Evolutionary conservation across 768 basidiomycete genomes (phyloP), one percentile per base, ranked within the genome.

Genomic region (Panaeolus cyanescens): DNA sequence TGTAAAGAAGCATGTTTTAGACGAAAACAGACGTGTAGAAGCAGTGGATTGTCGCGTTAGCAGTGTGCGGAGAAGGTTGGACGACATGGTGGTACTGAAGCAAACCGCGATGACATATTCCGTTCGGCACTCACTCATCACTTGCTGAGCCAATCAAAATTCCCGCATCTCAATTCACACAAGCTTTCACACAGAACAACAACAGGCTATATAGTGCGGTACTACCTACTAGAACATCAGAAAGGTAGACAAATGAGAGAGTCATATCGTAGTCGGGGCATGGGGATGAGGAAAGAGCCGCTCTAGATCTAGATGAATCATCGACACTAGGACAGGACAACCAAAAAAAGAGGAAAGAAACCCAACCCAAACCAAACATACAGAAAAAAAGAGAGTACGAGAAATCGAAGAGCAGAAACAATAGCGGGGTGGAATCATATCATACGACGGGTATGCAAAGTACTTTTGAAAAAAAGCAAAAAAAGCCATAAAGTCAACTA

Each of bases 271-370:
- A 42, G 17, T 42, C 39, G 39, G 39, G 39, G 10, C 6, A n/a
- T n/a, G n/a, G 20, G 37, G 37, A 17, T 39, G n/a, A 42, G 39
- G 19, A 22, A 22, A 40, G 30, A 30, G 45, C 22, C 13, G 25
- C 45, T 50, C 45, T 50, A 50, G 45, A 28, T 50, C 45, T 50
- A 50, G 45, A 50, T 50, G 45, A 9, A 50, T 42, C 19, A 42
- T 42, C 39, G 19, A 42, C 19, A 22, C 39, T 42, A 42, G n/a
- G 39, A 42, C n/a, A 42, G 39, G 17, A 42, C 39, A n/a, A 42
- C 39, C 39, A 22, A 20, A 12, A 42, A 42, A 42, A n/a, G n/a
- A n/a, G n/a, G 19, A 42, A 42, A 42, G n/a, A 40, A 22, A 42
- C 39, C 39, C 5, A 39, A 8, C 19, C 39, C 19, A 22, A 17